Conservation (phyloP, 2,329 filamentous ascomycete genomes). For the Cytospora piceae region DNA sequence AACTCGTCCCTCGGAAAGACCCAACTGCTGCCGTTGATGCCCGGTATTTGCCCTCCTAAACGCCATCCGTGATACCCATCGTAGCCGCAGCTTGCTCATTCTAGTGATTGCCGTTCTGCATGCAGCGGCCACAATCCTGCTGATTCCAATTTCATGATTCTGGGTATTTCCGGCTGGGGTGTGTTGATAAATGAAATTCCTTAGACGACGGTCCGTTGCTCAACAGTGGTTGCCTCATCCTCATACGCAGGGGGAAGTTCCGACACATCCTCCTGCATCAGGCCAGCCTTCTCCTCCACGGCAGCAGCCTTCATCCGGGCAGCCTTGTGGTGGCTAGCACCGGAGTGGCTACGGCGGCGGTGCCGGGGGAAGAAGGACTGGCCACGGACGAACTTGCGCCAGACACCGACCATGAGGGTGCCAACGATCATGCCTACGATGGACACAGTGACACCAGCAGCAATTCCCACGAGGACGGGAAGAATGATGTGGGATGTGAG, state of each 20-base stretch:
- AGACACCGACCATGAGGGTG: conserved; percentile 62
- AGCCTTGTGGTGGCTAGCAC: conserved; percentile 39
- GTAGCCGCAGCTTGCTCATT: not conserved
- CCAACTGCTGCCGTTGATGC: conserved; percentile 15
- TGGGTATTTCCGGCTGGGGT: not conserved
- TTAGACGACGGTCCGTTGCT: conserved; percentile 10
- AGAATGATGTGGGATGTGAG: conserved; percentile 67
- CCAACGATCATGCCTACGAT: conserved; percentile 69
- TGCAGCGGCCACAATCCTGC: not conserved
- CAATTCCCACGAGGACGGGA: conserved; percentile 69
- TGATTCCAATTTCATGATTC: not conserved
- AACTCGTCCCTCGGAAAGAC: conserved; percentile 3
- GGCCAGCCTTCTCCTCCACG: conserved; percentile 54
- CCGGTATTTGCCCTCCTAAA: conserved; percentile 20
- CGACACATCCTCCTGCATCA: conserved; percentile 47
- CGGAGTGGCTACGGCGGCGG: conserved; percentile 39
- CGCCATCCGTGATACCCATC: conserved; percentile 10
- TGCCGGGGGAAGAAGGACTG: conserved; percentile 37
- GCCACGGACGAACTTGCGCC: conserved; percentile 58
- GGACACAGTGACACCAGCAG: conserved; percentile 65
- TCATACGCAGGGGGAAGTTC: conserved; percentile 40
- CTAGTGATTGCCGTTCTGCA: not conserved
- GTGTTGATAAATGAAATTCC: not conserved
- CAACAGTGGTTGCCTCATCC: conserved; percentile 22
- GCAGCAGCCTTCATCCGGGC: conserved; percentile 42